These are phyloP conservation scores for Hypoxylon sp. DNA, from an alignment of 2,329 filamentous ascomycete genomes.

Conservation along the genomic window DNA sequence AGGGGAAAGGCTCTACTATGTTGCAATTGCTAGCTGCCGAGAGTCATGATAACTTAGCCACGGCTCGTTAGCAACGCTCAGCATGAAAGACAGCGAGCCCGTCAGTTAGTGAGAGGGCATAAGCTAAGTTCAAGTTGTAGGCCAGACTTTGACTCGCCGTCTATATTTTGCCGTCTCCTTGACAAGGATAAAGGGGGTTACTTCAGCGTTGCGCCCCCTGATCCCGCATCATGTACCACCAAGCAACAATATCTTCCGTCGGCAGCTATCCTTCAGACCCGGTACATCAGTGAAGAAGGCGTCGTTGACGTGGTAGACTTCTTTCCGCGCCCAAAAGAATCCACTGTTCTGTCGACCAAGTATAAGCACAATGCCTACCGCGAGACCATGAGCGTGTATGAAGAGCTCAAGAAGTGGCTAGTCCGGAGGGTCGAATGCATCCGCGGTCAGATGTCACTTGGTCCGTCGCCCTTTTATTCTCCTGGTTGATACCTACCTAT, in stretches of 20 bases:
- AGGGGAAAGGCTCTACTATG: not conserved
- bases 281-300: constrained; percentile 81
- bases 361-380: constrained; percentile 64
- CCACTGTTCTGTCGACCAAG: constrained; percentile 61
- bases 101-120: not conserved
- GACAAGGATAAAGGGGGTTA: constrained; percentile 81
- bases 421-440: constrained; percentile 79
- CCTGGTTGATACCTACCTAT: constrained; percentile 15
- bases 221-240: constrained; percentile 68
- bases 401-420: constrained; percentile 77
- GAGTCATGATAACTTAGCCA: not conserved
- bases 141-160: constrained; percentile 84
- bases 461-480: constrained; percentile 49
- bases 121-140: constrained; percentile 52
- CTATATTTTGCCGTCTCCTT: constrained; percentile 78
- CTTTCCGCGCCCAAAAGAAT: constrained; percentile 76
- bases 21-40: not conserved
- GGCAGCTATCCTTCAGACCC: constrained; percentile 79
- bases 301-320: constrained; percentile 81
- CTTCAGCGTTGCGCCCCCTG: constrained; percentile 73
- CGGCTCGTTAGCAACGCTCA: not conserved
- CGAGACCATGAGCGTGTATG: constrained; percentile 65
- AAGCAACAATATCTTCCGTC: constrained; percentile 84
- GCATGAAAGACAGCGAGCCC: not conserved
- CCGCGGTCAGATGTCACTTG: constrained; percentile 72